Evolutionary conservation across 208 protist species (phyloP), one percentile per base, ranked within the genome.

Genomic region (Leishmania major): DNA sequence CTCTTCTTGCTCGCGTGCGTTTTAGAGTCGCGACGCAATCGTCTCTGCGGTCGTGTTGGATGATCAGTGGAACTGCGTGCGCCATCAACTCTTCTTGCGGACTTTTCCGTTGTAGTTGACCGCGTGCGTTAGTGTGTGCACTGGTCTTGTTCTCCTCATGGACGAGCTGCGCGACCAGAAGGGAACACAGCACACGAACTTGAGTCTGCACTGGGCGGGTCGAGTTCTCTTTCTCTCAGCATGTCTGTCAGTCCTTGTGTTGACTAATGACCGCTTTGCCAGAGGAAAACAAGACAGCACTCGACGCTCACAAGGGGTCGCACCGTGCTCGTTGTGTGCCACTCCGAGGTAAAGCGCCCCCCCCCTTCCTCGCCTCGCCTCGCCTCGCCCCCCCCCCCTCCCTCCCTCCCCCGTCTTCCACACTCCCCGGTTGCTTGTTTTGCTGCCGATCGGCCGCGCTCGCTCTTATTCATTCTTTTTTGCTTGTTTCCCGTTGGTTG

Each of bases 161-260:
- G 10, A 25, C 5, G 37, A 43, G 31, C 35, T 37, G 37, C 17
- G 6, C 7, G 2, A 43, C 35, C 37, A 53, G 69, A 53, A 49
- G 22, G 49, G 40, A 47, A 0, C 13, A 45, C 69, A 10, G 45
- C 6, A 8, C 69, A 35, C 22, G 49, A 53, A 6, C 5, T 53
- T 6, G 22, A 35, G 69, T 73, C 40, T 35, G 3, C 43, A 25
- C 35, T n/a, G 1, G 7, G 22, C 5, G 37, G 69, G 10, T 1
- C 35, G 37, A 51, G 10, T 31, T 11, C 73, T 83, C 80, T 31
- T 45, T 45, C 45, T 72, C 28, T 70, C 17, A 49, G 25, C 51
- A 6, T 40, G 40, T 79, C 28, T 84, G 35, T 80, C 28, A 55
- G 28, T 31, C 13, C 66, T 11, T 67, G 11, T 80, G 37, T 73